These are phyloP conservation scores for Neurospora sp. DNA, from an alignment of 495 filamentous ascomycete species.

Conservation along the genomic window DNA sequence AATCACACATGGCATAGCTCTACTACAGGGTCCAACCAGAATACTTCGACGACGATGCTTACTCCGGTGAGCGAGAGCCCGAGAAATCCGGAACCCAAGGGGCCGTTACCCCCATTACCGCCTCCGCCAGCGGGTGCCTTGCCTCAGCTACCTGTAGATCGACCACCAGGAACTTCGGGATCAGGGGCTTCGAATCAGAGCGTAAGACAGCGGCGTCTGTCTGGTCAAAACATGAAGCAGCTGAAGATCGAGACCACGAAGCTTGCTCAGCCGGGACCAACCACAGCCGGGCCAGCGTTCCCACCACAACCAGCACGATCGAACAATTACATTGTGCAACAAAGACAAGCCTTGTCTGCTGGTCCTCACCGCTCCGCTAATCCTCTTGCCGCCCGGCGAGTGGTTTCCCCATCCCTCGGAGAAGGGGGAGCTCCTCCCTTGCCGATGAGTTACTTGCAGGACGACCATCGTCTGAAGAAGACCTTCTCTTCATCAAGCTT, in stretches of 20 bases:
- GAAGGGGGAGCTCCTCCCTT: slow-evolving; percentile 19
- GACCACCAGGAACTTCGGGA: slow-evolving; percentile 12
- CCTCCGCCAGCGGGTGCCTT: slow-evolving; percentile 25
- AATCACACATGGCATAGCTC: slow-evolving; percentile 85
- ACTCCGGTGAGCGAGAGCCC: slow-evolving; percentile 66
- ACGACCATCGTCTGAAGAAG: slow-evolving; percentile 50
- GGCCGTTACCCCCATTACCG: slow-evolving; percentile 28
- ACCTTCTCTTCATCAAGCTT: slow-evolving; percentile 71
- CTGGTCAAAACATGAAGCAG: slow-evolving; percentile 65
- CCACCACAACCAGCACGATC: slow-evolving; percentile 35
- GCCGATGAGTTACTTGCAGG: slow-evolving; percentile 19
- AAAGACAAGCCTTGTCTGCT: slow-evolving; percentile 35
- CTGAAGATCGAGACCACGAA: slow-evolving; percentile 81
- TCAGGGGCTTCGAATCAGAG: slow-evolving; percentile 34
- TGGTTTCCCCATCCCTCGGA: slow-evolving; percentile 22
- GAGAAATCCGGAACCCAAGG: slow-evolving; percentile 17
- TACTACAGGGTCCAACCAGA: slow-evolving; percentile 62
- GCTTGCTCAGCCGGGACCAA: slow-evolving; percentile 23
- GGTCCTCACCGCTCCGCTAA: slow-evolving; percentile 20
- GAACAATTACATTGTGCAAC: slow-evolving; percentile 31
- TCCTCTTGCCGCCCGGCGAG: slow-evolving; percentile 20
- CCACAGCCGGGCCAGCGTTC: slow-evolving; percentile 29
- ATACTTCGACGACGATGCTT: slow-evolving; percentile 59
- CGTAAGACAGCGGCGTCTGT: slow-evolving; percentile 72
- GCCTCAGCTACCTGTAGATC: slow-evolving; percentile 23